Conservation (phyloP, 345 rosid species). For the Psidium friedrichsthalianum region DNA sequence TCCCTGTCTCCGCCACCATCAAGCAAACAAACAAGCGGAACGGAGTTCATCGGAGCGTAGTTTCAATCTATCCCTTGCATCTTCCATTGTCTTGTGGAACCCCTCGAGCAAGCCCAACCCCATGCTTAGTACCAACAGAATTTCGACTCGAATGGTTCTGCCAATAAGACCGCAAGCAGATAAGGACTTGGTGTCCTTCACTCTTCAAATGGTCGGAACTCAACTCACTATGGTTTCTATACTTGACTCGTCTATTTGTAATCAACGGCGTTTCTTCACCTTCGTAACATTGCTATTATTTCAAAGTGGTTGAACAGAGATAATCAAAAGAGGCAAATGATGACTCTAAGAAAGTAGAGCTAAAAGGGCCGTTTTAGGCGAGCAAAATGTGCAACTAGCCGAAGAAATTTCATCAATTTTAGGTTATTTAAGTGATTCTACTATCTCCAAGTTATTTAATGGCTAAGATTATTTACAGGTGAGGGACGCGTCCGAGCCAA, state of each 20-base stretch:
- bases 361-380: no score
- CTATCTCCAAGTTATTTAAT: no score
- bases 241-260: not conserved
- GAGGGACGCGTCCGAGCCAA: no score
- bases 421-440: no score
- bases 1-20: not conserved
- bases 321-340: not conserved
- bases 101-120: not conserved
- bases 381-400: no score
- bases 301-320: not conserved
- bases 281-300: not conserved
- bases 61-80: not conserved
- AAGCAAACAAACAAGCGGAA: not conserved
- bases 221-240: not conserved
- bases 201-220: not conserved
- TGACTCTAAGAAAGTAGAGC: no score
- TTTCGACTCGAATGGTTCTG: not conserved
- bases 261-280: not conserved
- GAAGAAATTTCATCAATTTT: no score
- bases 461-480: no score
- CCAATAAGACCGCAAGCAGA: not conserved
- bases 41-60: not conserved
- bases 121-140: not conserved
- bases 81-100: not conserved
- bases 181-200: not conserved